Evolutionary conservation across 176 grass and related monocot species (phyloP), one percentile per base, ranked within the genome.

Genomic region (Musa schizocarpa): DNA sequence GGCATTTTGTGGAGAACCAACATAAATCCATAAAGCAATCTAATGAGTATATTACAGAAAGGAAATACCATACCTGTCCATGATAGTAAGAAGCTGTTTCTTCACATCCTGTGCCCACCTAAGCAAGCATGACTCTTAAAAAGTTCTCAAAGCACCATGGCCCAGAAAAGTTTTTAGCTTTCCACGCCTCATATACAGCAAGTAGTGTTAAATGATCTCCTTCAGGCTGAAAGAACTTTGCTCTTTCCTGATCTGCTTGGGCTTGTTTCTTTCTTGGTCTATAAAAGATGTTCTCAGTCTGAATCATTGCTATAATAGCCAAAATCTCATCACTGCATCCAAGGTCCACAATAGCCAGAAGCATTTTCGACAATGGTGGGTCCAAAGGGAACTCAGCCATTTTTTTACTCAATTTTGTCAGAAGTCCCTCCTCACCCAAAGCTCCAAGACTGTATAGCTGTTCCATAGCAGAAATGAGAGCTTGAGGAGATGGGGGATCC

Each of bases 101-200:
- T 88, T 83, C 50, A 93, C 93, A 85, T 97, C 93, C 74, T 97
- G 88, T 0, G 93, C 93, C 49, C 88, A 87, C 77, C 90, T 88
- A 50, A 97, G 78, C 2, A 87, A 93, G 73, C 90, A 85, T 79
- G 87, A 86, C 51, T 93, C 90, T 24, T 22, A 22, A 93, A 81
- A 97, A 97, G 68, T 97, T 97, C 81, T 97, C 93, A 83, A 93
- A 90, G 74, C 93, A 97, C 93, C 93, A 97, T 17, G 93, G 93
- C 22, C 93, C 93, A 43, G 93, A 97, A 81, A 97, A 92, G 48
- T 90, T 92, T 73, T 97, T 93, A 25, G 90, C 90, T 75, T 90
- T 97, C 90, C 93, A 97, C 29, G 93, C 90, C 87, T 97, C 90
- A 57, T 97, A 97, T 55, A 97, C 90, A 79, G 93, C 88, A 57